Base-by-base conservation (phyloP, 371 early-diverging fungal genomes). In the Lichtheimia ornata region DNA sequence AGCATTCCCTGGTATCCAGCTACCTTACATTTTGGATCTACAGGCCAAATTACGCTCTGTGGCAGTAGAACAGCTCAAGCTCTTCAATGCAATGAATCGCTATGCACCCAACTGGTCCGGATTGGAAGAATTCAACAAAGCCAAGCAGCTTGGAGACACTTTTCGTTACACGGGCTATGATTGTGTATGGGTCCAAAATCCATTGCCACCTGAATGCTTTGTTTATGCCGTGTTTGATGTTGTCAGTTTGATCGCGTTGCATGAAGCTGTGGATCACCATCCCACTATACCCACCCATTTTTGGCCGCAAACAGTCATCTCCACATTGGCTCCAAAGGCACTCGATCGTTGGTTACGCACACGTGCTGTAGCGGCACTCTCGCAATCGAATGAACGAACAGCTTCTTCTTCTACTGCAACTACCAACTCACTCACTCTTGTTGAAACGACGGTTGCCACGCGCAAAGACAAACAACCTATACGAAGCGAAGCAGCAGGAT, bases 181-280 rank as follows among this genome's bases (percentile, higher is more conserved):
- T 13, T 76, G 78, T 57, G 60, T 81, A 15, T 81, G 81, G 81
- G 18, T 64, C 7, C 28, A 60, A 11, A 40, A 51, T 7, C 81
- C 81, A 9, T 50, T 81, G 3, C 73, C 81, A 22, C 68, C 71
- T 0, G 66, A 56, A 18, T 78, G 78, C 2, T 28, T 81, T 1
- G 76, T 78, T 0, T 81, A 81, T 45, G 51, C 81, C 7, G 60
- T 74, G 0, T 81, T 81, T 62, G 81, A 81, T 59, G 81, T 78
- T 0, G 68, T 78, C 20, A 71, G 74, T 55, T 59, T 81, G 1
- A 28, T 66, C 17, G 76, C 68, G 0, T 49, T 81, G 2, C 35
- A 72, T 24, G 64, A 76, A n/a, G 28, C 40, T 4, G 65, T 68
- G 0, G 3, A 43, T 9, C 6, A 59, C 0, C 41, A 66, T 28